phyloP scores from a whole-genome alignment of 164 flowering plant genomes.

The Umbilicus rupestris region DNA sequence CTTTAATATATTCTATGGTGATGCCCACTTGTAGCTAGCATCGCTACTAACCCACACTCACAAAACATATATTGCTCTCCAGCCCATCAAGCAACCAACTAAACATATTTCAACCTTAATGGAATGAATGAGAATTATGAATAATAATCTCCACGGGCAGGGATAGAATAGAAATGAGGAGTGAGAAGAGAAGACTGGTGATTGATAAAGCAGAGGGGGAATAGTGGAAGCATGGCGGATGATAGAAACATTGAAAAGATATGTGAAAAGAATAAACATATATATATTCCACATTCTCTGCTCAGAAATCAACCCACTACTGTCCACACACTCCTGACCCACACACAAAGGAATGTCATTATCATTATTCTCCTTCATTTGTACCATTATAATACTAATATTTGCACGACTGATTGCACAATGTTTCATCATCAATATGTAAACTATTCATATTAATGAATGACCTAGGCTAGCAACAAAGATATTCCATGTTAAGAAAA shows the following conservation, averaged over 20 bases:
- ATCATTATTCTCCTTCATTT: slow-evolving; percentile 8
- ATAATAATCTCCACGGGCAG: not conserved
- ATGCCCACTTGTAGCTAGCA: slow-evolving; percentile 1
- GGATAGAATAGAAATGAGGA: not conserved
- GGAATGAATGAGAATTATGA: no score
- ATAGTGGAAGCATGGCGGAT: slow-evolving; percentile 3
- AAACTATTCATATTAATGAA: not conserved
- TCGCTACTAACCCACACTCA: not conserved
- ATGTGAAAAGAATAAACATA: not conserved
- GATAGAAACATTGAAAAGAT: slow-evolving; percentile 8
- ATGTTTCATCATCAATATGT: not conserved
- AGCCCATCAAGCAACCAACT: not conserved
- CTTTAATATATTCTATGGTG: not conserved
- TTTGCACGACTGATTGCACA: slow-evolving; percentile 5
- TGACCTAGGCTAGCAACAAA: not conserved
- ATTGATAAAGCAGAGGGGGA: not conserved
- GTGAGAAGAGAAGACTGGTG: not conserved
- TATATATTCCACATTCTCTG: slow-evolving; percentile 14
- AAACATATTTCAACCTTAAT: no score
- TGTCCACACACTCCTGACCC: slow-evolving; percentile 8
- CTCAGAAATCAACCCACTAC: slow-evolving; percentile 22
- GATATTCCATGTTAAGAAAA: not conserved
- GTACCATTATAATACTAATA: slow-evolving; percentile 3
- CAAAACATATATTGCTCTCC: slow-evolving; percentile 4
- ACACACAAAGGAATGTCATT: slow-evolving; percentile 2